These are phyloP conservation scores for Saccharomyces hybrid DNA, from an alignment of 1,139 yeast species.

Conservation along the genomic window DNA sequence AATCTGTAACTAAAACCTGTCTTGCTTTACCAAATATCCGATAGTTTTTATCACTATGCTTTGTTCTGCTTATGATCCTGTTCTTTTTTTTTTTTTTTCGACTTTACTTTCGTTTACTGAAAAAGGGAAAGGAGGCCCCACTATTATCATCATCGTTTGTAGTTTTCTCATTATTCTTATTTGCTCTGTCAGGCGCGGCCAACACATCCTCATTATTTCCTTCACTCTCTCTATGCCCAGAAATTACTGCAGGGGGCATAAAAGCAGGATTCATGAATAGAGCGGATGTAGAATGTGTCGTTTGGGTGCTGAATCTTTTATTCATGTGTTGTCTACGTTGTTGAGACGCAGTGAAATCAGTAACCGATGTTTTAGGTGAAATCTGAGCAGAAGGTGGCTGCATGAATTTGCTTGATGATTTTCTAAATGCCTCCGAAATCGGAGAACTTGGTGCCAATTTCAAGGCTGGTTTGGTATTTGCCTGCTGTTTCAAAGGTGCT, in stretches of 20 bases:
- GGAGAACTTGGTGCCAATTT: conserved; percentile 1
- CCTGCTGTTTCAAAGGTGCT: background rate
- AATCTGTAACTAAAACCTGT: background rate
- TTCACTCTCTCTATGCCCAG: background rate
- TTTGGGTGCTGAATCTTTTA: conserved; percentile 3
- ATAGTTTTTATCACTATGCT: background rate
- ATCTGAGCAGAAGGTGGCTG: background rate
- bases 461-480: background rate
- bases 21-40: background rate
- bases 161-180: background rate
- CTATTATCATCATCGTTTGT: background rate
- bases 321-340: background rate
- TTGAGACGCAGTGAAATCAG: background rate
- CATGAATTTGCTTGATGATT: background rate
- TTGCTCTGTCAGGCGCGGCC: background rate
- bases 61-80: background rate
- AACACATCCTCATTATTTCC: background rate
- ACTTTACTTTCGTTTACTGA: background rate
- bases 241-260: conserved; percentile 2
- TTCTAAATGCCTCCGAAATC: conserved; percentile 1
- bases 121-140: background rate
- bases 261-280: conserved; percentile 4
- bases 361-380: conserved; percentile 3
- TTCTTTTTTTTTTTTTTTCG: too few species aligned
- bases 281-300: conserved; percentile 1